phyloP scores from a whole-genome alignment of 169 alveolate species.

The Plasmodium coatneyi region DNA sequence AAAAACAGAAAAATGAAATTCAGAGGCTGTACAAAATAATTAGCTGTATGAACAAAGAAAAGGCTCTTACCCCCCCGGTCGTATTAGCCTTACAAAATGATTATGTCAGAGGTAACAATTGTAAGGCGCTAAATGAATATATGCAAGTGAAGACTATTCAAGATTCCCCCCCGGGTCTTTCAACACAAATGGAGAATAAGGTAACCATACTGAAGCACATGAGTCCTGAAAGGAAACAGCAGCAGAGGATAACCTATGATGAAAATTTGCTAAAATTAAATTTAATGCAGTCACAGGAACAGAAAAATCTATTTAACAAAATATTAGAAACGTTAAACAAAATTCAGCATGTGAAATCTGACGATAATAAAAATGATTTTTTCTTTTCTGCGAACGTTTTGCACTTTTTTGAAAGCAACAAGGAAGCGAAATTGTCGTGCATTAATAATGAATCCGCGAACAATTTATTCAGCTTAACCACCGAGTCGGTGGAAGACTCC shows the following conservation, averaged over 20 bases:
- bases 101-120: neutral
- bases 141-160: constrained; percentile 11
- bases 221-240: neutral
- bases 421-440: neutral
- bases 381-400: constrained; percentile 44
- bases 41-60: constrained; percentile 71
- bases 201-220: constrained; percentile 11
- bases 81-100: constrained; percentile 70
- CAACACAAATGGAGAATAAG: constrained; percentile 20
- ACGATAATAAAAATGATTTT: constrained; percentile 20
- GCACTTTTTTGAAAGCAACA: constrained; percentile 25
- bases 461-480: neutral
- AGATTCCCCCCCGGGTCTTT: constrained; percentile 6
- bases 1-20: constrained; percentile 72
- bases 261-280: constrained; percentile 58
- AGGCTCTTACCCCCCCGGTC: constrained; percentile 48
- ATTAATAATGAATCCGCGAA: neutral
- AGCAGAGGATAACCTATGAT: constrained; percentile 9
- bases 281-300: constrained; percentile 59
- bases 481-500: neutral
- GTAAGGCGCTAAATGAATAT: constrained; percentile 6
- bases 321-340: constrained; percentile 48
- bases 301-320: constrained; percentile 67
- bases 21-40: constrained; percentile 67
- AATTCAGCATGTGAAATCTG: constrained; percentile 23